Base-by-base conservation (phyloP, 495 filamentous ascomycete species). In the Thermochaetoides thermophila region DNA sequence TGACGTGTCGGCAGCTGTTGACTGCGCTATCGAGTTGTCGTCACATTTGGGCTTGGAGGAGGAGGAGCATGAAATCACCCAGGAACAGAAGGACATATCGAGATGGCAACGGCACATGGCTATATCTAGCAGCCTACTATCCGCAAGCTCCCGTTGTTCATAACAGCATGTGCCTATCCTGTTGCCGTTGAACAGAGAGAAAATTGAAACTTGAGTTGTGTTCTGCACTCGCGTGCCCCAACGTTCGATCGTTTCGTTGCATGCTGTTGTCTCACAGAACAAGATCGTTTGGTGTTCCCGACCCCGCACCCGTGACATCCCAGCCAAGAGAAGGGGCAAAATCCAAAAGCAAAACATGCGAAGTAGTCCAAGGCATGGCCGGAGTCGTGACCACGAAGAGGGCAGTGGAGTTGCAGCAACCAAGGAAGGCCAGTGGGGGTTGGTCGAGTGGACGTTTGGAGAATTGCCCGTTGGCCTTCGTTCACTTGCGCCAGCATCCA, bases 1-100 rank as follows among this genome's bases (percentile, higher is more conserved):
- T 43, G 41, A 47, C 46, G 44, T 50, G 49, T 30, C 26, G n/a
- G 29, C 21, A 35, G 24, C 32, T 11, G 26, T 32, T 13, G 22
- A 33, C n/a, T 14, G 35, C 5, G 16, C 16, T 23, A 31, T 10
- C 36, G 37, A 42, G 45, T 24, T 44, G 36, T 49, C 38, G 41
- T 24, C 23, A 37, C 26, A 22, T n/a, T n/a, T n/a, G n/a, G n/a
- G n/a, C n/a, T 36, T 27, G 28, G 36, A 19, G 27, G 27, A 37
- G 37, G 32, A 42, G 24, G 32, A 32, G 21, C 32, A 18, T 13
- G 22, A 27, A 34, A 23, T 32, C 22, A 16, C 27, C n/a, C 31
- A 20, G 26, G n/a, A n/a, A n/a, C n/a, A n/a, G n/a, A n/a, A 32
- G 30, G 19, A 27, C 34, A 37, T 4, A 32, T 38, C 7, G 23